Base-by-base conservation (phyloP, 176 grass and related monocot species). In the Zoysia pacifica region DNA sequence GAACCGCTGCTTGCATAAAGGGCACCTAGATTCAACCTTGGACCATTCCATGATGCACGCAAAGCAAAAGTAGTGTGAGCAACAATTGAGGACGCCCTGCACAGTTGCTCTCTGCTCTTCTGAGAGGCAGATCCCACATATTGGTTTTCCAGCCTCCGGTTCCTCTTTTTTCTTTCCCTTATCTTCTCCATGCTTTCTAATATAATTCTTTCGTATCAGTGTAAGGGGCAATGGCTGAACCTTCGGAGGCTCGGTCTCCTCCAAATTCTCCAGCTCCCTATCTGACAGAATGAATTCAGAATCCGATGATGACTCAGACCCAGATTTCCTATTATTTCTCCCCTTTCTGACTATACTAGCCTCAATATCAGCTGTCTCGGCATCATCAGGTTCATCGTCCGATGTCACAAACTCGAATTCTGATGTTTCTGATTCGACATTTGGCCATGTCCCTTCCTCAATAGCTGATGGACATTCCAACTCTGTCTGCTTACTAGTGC, bases 41-140 rank as follows among this genome's bases (percentile, higher is more conserved):
- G 92, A 94, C 96, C 96, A 98, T 72, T 94, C 92, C 66, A 98
- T 87, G 62, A 98, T 93, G 75, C 96, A 98, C 0, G 78, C 72
- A 11, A 94, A 94, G 82, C 92, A 98, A 87, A 98, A 98, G 74
- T 89, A 98, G 84, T 98, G 96, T 1, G 92, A 87, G 56, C 96
- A 98, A 52, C 92, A 98, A 85, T 98, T 70, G 61, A 98, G 62
- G 43, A 91, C 35, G 0, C 96, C 96, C 80, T 87, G 96, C 28
- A 92, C 72, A 59, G 86, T 91, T 53, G 84, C 79, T 81, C 49
- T 89, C 50, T 91, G 96, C 51, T 93, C 96, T 47, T 94, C 92
- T 1, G 90, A 91, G 63, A 98, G 83, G 79, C 96, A 98, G 72
- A 98, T 98, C 55, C 92, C 92, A 9, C 96, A 98, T 45, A 76